Percentiles rank a stretch among this genome's conserved stretches.
These are phyloP conservation scores for Cordyceps cateniannulata DNA, from an alignment of 2,329 filamentous ascomycete genomes.

Conservation along the genomic window DNA sequence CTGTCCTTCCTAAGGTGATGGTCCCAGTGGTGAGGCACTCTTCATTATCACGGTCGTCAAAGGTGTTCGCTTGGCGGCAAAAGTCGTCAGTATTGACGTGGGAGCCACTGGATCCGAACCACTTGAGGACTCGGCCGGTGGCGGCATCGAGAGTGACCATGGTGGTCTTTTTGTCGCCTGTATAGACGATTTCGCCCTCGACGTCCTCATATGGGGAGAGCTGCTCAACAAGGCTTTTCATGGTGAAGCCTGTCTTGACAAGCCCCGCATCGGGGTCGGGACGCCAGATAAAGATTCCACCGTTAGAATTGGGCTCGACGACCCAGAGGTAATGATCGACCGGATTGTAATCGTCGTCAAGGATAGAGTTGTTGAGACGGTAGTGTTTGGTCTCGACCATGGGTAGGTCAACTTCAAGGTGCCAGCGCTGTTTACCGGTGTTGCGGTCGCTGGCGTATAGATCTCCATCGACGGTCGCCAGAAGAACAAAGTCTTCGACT, in stretches of 20 bases:
- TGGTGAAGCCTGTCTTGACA: constrained; percentile 62
- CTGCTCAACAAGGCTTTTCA: constrained; percentile 84
- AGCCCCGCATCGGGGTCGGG: constrained; percentile 55
- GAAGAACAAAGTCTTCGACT: constrained; percentile 99
- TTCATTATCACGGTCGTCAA: constrained; percentile 59
- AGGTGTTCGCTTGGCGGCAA: constrained; percentile 63
- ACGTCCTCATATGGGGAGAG: constrained; percentile 69
- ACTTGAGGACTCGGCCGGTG: constrained; percentile 74
- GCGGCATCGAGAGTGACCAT: constrained; percentile 84
- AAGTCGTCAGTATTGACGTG: constrained; percentile 65
- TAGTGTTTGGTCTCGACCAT: constrained; percentile 89
- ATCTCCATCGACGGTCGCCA: constrained; percentile 99
- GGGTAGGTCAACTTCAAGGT: constrained; percentile 73
- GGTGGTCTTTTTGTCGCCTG: constrained; percentile 82
- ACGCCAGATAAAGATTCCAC: constrained; percentile 79
- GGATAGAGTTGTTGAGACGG: constrained; percentile 57
- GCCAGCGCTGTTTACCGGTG: constrained; percentile 80
- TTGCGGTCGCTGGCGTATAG: constrained; percentile 86
- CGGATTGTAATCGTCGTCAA: constrained; percentile 52
- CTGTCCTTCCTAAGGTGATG: constrained; percentile 75
- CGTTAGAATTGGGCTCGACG: constrained; percentile 84
- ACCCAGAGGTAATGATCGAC: constrained; percentile 92
- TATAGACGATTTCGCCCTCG: constrained; percentile 77
- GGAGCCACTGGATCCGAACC: constrained; percentile 69
- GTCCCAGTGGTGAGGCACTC: constrained; percentile 78